Conservation (phyloP, 768 basidiomycete genomes). For the Phaeolepiota aurea region DNA sequence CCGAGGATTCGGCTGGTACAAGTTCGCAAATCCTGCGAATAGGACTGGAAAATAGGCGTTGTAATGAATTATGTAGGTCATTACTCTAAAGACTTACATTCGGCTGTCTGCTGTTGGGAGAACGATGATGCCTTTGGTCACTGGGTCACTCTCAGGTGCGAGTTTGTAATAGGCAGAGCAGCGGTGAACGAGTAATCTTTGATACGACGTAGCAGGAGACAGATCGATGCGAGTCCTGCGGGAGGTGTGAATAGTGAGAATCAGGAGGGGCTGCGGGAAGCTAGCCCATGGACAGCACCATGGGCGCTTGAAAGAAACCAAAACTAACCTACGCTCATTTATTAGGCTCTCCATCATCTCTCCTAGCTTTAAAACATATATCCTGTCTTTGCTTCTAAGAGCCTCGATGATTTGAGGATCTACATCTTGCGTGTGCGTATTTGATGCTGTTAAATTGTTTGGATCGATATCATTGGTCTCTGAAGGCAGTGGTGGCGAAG, state of each 20-base stretch:
- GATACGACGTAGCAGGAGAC: conserved; percentile 68
- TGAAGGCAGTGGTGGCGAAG: conserved; percentile 1
- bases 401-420: conserved; percentile 82
- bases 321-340: conserved; percentile 59
- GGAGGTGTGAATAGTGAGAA: conserved; percentile 19
- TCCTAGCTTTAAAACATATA: conserved; percentile 84
- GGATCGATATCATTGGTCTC: conserved; percentile 17
- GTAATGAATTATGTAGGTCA: conserved; percentile 8
- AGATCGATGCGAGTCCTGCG: conserved; percentile 58
- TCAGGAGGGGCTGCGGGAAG: neutral
- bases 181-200: conserved; percentile 78
- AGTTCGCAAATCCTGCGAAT: conserved; percentile 63
- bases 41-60: conserved; percentile 39
- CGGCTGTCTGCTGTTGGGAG: conserved; percentile 52
- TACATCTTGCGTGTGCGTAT: conserved; percentile 33
- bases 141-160: conserved; percentile 57
- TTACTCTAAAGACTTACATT: conserved; percentile 47
- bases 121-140: conserved; percentile 57
- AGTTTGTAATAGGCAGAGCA: conserved; percentile 78
- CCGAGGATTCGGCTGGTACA: conserved; percentile 62
- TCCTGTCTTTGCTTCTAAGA: conserved; percentile 78
- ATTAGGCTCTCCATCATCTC: conserved; percentile 80
- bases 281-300: conserved; percentile 3
- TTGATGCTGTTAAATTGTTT: conserved; percentile 10
- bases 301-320: conserved; percentile 1